Evolutionary conservation across 176 grass and related monocot species (phyloP).

Genomic region (bread wheat (Triticum aestivum)): DNA sequence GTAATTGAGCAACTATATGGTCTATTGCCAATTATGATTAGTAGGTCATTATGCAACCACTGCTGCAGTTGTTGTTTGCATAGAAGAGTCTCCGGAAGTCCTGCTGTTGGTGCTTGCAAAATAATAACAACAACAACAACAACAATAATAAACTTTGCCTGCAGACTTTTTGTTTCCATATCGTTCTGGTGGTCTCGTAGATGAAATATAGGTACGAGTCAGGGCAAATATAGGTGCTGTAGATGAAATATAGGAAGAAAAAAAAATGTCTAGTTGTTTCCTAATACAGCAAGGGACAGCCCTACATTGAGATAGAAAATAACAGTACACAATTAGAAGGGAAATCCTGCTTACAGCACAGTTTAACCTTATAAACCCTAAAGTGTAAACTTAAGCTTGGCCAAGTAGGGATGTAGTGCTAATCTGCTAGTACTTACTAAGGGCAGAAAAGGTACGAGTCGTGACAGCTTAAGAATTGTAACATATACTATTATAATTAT

Average conservation of each 20-base stretch:
- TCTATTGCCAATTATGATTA: not conserved
- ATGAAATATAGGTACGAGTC: not conserved
- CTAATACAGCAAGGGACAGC: not conserved
- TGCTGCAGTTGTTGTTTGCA: not conserved
- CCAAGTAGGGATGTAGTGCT: not conserved
- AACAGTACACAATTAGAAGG: not conserved
- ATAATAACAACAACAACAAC: not conserved
- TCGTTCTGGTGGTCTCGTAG: not conserved
- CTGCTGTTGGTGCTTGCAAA: not conserved
- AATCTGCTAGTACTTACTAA: not conserved
- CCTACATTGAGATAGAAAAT: not conserved
- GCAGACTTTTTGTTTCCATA: not conserved
- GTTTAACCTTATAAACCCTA: not conserved
- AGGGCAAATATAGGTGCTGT: not conserved
- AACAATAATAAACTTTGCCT: not conserved
- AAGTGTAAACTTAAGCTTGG: not conserved
- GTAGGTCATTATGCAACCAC: not conserved
- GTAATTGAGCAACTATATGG: conserved; percentile 14
- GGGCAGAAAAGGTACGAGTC: not conserved
- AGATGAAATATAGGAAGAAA: not conserved
- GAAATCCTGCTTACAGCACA: not conserved
- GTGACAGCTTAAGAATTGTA: not conserved
- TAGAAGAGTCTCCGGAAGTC: not conserved
- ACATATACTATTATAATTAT: not conserved
- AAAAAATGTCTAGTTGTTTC: not conserved